These are phyloP conservation scores for Claviceps arundinis DNA, from an alignment of 2,329 filamentous ascomycete genomes.

Conservation along the genomic window DNA sequence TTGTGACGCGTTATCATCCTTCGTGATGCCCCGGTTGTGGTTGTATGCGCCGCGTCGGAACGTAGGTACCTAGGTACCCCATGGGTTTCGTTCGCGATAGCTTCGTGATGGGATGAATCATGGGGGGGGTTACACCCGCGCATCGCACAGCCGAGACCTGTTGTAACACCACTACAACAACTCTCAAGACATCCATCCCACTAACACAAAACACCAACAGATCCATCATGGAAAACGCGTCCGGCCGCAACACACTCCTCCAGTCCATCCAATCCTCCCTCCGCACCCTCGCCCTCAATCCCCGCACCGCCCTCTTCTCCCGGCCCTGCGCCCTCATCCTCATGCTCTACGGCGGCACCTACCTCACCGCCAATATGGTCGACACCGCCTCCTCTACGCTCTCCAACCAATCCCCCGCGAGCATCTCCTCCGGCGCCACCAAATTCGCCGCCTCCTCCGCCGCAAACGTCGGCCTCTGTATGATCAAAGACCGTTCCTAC, in stretches of 20 bases:
- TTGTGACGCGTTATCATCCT: too few species aligned
- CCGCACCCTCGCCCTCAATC: slow-evolving; percentile 40
- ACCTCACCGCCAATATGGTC: slow-evolving; percentile 74
- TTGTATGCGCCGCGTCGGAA: too few species aligned
- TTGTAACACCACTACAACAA: background rate
- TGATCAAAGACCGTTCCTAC: slow-evolving; percentile 84
- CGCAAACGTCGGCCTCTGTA: slow-evolving; percentile 75
- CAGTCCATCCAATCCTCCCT: slow-evolving; percentile 48
- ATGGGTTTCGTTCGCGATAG: too few species aligned
- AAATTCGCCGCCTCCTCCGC: slow-evolving; percentile 73
- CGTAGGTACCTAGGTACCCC: too few species aligned
- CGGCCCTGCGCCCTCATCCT: slow-evolving; percentile 58
- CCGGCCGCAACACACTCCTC: slow-evolving; percentile 47
- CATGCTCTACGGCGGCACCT: slow-evolving; percentile 75
- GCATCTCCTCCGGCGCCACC: slow-evolving; percentile 57
- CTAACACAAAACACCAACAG: slow-evolving; percentile 22
- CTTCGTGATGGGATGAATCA: background rate
- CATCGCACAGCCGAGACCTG: too few species aligned
- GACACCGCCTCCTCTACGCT: slow-evolving; percentile 65
- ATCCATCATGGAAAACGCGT: slow-evolving; percentile 73
- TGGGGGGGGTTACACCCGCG: background rate
- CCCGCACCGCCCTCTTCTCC: slow-evolving; percentile 47
- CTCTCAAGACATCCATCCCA: too few species aligned
- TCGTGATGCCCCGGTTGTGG: too few species aligned
- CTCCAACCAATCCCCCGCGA: slow-evolving; percentile 38